phyloP scores from a whole-genome alignment of 306 rosid species.

The Lupinus albus region DNA sequence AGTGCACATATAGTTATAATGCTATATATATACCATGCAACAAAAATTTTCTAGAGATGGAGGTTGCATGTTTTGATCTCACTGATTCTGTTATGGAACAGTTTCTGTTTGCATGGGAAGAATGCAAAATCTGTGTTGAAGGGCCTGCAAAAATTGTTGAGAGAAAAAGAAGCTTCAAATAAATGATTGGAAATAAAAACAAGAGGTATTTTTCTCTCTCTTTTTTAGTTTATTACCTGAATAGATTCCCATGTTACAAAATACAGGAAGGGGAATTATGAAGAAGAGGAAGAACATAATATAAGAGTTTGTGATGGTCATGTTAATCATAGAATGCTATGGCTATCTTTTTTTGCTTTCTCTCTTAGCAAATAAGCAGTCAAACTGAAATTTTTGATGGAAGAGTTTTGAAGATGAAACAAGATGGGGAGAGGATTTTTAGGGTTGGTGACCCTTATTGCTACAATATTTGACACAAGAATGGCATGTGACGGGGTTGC shows the following conservation, averaged over 20 bases:
- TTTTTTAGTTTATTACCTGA: slow-evolving; percentile 42
- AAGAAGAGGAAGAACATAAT: slow-evolving; percentile 47
- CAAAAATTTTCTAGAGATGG: slow-evolving; percentile 41
- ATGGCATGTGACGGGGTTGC: slow-evolving; percentile 18
- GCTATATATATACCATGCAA: slow-evolving; percentile 46
- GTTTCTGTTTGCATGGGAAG: slow-evolving; percentile 43
- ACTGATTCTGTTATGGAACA: slow-evolving; percentile 37
- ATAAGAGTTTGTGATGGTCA: slow-evolving; percentile 45
- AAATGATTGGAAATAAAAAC: slow-evolving; percentile 25
- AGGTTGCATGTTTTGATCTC: slow-evolving; percentile 37
- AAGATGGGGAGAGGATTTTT: slow-evolving; percentile 26
- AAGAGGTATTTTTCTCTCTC: neutral
- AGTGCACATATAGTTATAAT: neutral
- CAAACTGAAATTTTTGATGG: slow-evolving; percentile 1
- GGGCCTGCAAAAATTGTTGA: slow-evolving; percentile 34
- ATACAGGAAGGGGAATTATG: slow-evolving; percentile 36
- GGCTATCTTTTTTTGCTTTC: slow-evolving; percentile 17
- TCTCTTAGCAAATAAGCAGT: slow-evolving; percentile 20
- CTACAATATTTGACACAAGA: slow-evolving; percentile 1
- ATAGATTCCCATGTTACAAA: slow-evolving; percentile 43
- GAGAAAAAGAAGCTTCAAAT: neutral
- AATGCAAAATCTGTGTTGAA: slow-evolving; percentile 37
- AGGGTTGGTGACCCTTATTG: slow-evolving; percentile 43
- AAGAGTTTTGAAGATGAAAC: neutral
- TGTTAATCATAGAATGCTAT: slow-evolving; percentile 32